Evolutionary conservation across 2,329 filamentous ascomycete species (phyloP), one percentile per base, ranked within the genome.

Genomic region (Nemania diffusa): DNA sequence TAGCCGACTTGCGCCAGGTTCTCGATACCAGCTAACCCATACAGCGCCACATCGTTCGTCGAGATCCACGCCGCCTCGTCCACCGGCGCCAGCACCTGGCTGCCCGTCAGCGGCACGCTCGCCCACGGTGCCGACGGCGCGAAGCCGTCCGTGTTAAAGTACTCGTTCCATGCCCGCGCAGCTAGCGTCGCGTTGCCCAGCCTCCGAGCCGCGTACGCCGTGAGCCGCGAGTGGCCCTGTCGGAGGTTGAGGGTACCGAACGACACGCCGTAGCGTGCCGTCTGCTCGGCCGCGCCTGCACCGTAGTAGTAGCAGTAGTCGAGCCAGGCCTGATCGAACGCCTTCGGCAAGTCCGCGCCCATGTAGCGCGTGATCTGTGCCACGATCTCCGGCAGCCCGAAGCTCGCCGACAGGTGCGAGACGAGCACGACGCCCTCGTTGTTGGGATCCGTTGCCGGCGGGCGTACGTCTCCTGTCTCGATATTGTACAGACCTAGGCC

Each of bases 251-350:
- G 67, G 2, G 68, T 80, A n/a, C 83, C 78, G 64, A 86, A 89
- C 53, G 76, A 76, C 1, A 74, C 73, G 6, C 87, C 87, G 68
- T 88, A 90, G 0, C 85, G 81, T 1, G 82, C 80, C 1, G 72
- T 75, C 74, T 90, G 87, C 76, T 88, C 85, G 0, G 77, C 81
- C 0, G 77, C 75, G 0, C 80, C 72, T 0, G 85, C 87, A 8
- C 81, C 79, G 71, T 87, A 90, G 76, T 87, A 88, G 73, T 84
- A 84, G 72, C 85, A 87, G 76, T 90, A 90, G 57, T 89, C 87
- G 1, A 88, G 77, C 83, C 86, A 90, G 0, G 83, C 85, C 6
- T 83, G 75, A 56, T 84, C 79, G 73, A 90, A 88, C 0, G 81
- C 82, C 8, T 79, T 71, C 0, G 86, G 84, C 0, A 82, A 68